phyloP scores from a whole-genome alignment of 2,329 filamentous ascomycete genomes.

The Aspergillus chevalieri region DNA sequence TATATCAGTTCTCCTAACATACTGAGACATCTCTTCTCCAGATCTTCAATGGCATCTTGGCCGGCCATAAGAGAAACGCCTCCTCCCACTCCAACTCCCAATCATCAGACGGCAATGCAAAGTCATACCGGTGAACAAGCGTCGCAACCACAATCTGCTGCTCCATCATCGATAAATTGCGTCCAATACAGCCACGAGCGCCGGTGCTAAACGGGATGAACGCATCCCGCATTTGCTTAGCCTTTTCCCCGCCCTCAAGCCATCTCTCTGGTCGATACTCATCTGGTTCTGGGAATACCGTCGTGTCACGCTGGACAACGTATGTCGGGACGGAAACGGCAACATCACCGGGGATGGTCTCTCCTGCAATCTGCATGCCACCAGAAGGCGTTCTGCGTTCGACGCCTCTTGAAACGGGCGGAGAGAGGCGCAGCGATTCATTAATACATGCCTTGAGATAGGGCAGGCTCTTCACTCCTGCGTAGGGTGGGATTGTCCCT shows the following conservation, averaged over 20 bases:
- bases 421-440: constrained; percentile 6
- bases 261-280: constrained; percentile 4
- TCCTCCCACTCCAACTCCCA: background rate
- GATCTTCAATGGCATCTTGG: background rate
- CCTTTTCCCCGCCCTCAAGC: background rate
- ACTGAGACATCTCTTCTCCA: background rate
- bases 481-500: background rate
- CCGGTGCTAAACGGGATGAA: constrained; percentile 13
- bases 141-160: constrained; percentile 13
- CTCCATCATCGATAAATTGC: constrained; percentile 15
- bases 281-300: background rate
- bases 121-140: constrained; percentile 6
- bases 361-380: constrained; percentile 5
- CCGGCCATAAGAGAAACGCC: background rate
- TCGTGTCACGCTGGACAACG: background rate
- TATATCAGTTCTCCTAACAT: too few relatives aligned
- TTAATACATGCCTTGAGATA: constrained; percentile 8
- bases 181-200: constrained; percentile 13
- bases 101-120: background rate
- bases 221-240: background rate
- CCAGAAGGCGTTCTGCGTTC: constrained; percentile 6
- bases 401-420: constrained; percentile 3
- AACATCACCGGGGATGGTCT: constrained; percentile 3
- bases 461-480: constrained; percentile 4
- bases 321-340: background rate